A percentile compares a stretch with the other conserved stretches of the same genome.
Conservation (phyloP, 139 green algal genomes). For the Pedinophyceae sp. region DNA sequence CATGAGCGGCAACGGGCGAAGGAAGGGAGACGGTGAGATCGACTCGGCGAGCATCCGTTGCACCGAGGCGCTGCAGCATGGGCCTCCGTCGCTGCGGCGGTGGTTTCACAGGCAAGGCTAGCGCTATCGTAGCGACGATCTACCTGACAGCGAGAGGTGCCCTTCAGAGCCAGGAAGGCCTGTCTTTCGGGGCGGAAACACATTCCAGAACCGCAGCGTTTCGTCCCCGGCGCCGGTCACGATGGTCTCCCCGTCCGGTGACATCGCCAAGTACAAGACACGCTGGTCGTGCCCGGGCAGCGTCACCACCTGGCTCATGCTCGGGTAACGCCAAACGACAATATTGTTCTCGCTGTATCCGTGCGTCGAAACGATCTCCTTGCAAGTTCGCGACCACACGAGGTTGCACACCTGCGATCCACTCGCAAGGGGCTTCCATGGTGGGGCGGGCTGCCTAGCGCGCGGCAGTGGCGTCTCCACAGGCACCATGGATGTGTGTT, state of each 20-base stretch:
- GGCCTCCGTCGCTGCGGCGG: too few species aligned
- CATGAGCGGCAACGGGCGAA: too few species aligned
- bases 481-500: too few species aligned
- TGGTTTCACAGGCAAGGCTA: too few species aligned
- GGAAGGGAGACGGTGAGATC: too few species aligned
- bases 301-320: constrained; percentile 75
- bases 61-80: too few species aligned
- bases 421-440: background rate
- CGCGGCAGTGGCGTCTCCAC: too few species aligned
- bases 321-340: constrained; percentile 76
- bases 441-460: background rate
- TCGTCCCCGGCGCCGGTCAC: constrained; percentile 85
- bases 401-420: constrained; percentile 83
- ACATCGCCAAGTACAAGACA: constrained; percentile 87
- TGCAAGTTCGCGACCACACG: constrained; percentile 87
- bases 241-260: constrained; percentile 92
- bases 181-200: constrained; percentile 61
- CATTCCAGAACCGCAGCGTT: constrained; percentile 89
- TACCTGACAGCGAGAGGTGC: too few species aligned
- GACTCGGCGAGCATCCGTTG: too few species aligned
- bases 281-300: constrained; percentile 83
- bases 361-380: constrained; percentile 95
- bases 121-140: too few species aligned
- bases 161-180: too few species aligned
- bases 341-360: constrained; percentile 95